Evolutionary conservation across 148 eudicot species (phyloP).

Genomic region (Chenopodium album): DNA sequence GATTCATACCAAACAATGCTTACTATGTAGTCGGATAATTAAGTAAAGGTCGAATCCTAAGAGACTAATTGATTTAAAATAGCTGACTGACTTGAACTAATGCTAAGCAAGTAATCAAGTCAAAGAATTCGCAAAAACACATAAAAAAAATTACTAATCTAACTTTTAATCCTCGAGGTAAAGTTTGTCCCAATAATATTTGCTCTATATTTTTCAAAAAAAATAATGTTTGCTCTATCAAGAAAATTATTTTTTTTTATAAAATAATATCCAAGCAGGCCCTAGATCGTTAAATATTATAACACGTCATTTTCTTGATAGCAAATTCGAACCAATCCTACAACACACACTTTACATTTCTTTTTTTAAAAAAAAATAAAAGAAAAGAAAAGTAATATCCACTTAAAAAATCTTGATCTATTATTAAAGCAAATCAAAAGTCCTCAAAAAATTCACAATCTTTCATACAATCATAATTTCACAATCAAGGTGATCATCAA

Average conservation of each 20-base stretch:
- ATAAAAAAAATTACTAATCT: too few relatives aligned
- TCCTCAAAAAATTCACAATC: neutral
- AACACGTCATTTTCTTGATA: neutral
- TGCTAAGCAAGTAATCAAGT: too few relatives aligned
- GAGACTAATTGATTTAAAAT: too few relatives aligned
- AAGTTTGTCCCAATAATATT: neutral
- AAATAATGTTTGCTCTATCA: neutral
- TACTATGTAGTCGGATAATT: too few relatives aligned
- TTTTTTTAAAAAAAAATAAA: neutral
- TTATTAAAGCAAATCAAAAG: constrained; percentile 3
- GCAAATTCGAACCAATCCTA: neutral
- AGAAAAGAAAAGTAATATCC: neutral
- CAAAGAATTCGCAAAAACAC: too few relatives aligned
- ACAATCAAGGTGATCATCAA: neutral
- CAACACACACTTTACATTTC: neutral
- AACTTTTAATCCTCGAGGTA: too few relatives aligned
- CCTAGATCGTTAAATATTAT: neutral
- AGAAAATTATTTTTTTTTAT: too few relatives aligned
- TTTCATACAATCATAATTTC: neutral
- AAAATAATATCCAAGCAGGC: neutral
- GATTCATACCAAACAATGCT: too few relatives aligned
- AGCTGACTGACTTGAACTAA: too few relatives aligned
- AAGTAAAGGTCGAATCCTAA: too few relatives aligned
- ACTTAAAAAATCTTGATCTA: neutral
- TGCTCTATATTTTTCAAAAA: neutral